phyloP scores from a whole-genome alignment of 2,329 filamentous ascomycete genomes.

The Saccharata proteae region DNA sequence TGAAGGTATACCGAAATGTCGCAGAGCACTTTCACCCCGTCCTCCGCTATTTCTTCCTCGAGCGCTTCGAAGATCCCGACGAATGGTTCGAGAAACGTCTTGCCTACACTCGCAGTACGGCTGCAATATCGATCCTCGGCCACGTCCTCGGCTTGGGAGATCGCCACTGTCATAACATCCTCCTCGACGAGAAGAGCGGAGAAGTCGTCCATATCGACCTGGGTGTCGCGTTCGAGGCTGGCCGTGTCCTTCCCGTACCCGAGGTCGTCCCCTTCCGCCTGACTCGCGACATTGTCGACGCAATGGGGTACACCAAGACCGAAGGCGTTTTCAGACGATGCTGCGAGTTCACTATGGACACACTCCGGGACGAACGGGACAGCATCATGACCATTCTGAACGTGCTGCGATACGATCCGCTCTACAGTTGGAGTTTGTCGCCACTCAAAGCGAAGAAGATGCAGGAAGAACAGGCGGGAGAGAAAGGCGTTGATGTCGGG shows the following conservation, averaged over 20 bases:
- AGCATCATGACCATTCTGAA: slow-evolving; percentile 98
- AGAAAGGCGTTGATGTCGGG: slow-evolving; percentile 28
- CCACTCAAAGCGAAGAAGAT: slow-evolving; percentile 53
- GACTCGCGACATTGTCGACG: slow-evolving; percentile 89
- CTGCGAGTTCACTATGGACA: slow-evolving; percentile 94
- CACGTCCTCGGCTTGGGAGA: slow-evolving; percentile 89
- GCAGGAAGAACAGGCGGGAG: slow-evolving; percentile 50
- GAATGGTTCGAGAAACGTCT: slow-evolving; percentile 88
- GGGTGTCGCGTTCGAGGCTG: slow-evolving; percentile 93
- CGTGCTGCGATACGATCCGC: slow-evolving; percentile 91
- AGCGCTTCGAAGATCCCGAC: slow-evolving; percentile 84
- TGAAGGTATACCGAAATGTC: slow-evolving; percentile 66
- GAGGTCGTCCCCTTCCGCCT: slow-evolving; percentile 93
- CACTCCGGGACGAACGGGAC: slow-evolving; percentile 86
- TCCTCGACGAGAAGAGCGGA: slow-evolving; percentile 78
- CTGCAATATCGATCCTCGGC: slow-evolving; percentile 88
- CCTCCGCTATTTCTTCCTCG: slow-evolving; percentile 94
- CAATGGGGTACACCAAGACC: slow-evolving; percentile 89
- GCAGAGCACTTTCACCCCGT: slow-evolving; percentile 79
- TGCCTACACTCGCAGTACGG: slow-evolving; percentile 86
- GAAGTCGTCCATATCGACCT: slow-evolving; percentile 96
- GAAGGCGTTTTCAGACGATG: slow-evolving; percentile 96
- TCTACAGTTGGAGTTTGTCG: slow-evolving; percentile 92
- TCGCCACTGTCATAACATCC: slow-evolving; percentile 91
- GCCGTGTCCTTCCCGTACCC: slow-evolving; percentile 85